Conservation (phyloP, 2,329 filamentous ascomycete species). For the Mycosphaerelloides madeirae region DNA sequence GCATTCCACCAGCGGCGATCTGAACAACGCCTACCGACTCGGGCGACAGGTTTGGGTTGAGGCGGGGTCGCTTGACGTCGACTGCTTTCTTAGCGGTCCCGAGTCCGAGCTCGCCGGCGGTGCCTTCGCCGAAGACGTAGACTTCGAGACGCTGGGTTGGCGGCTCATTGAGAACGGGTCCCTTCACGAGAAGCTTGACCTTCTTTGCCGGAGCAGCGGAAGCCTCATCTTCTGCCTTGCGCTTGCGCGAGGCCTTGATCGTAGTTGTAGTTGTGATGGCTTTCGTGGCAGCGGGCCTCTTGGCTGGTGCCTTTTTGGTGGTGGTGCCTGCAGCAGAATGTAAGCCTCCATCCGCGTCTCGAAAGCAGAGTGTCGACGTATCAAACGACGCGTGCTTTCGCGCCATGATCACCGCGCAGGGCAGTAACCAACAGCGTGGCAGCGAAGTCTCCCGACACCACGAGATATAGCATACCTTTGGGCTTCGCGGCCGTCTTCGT, state of each 20-base stretch:
- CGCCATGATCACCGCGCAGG: conserved; percentile 12
- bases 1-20: conserved; percentile 77
- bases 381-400: neutral
- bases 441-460: conserved; percentile 7
- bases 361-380: conserved; percentile 10
- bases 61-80: conserved; percentile 69
- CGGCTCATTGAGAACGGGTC: conserved; percentile 55
- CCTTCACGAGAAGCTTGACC: conserved; percentile 26
- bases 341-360: conserved; percentile 16
- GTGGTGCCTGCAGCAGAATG: conserved; percentile 19
- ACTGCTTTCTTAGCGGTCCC: conserved; percentile 62
- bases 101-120: conserved; percentile 76
- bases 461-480: conserved; percentile 14
- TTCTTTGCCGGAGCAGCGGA: conserved; percentile 28
- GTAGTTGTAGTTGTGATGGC: conserved; percentile 6
- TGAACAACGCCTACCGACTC: conserved; percentile 64
- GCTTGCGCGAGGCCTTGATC: conserved; percentile 23
- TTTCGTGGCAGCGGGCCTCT: conserved; percentile 12
- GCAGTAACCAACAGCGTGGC: conserved; percentile 1
- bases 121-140: conserved; percentile 76
- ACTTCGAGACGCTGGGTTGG: conserved; percentile 64
- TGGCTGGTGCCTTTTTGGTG: conserved; percentile 22
- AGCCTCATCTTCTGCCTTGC: conserved; percentile 28
- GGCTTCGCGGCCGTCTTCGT: conserved; percentile 15
- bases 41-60: conserved; percentile 57